phyloP scores from a whole-genome alignment of 805 yeast species.

The Blastobotrys mokoenaii region DNA sequence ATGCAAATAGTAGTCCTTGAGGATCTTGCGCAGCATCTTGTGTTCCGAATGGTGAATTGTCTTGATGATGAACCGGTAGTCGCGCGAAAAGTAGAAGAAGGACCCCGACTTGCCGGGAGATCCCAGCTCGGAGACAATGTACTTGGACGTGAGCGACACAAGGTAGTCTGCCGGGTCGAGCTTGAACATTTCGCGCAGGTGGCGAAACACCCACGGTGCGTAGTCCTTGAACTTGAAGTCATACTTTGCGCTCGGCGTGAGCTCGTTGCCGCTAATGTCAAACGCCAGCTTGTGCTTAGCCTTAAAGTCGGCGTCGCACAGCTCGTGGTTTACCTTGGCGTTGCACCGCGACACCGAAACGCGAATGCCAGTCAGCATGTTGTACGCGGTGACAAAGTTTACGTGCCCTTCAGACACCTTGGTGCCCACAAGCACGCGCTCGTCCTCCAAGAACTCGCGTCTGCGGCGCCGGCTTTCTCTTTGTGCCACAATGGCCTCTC shows the following conservation, averaged over 20 bases:
- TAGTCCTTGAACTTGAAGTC: conserved; percentile 97
- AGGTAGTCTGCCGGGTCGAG: conserved; percentile 94
- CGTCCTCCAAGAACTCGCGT: conserved; percentile 28
- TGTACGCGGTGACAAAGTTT: conserved; percentile 88
- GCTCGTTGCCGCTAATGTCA: conserved; percentile 71
- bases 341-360: conserved; percentile 85
- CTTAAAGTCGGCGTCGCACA: conserved; percentile 63
- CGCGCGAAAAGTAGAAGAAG: conserved; percentile 89
- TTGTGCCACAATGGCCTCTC: conserved; percentile 26
- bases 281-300: conserved; percentile 75
- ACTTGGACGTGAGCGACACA: conserved; percentile 85
- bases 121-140: conserved; percentile 81
- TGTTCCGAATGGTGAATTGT: conserved; percentile 94
- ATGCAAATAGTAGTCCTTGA: conserved; percentile 72
- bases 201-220: conserved; percentile 88
- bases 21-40: conserved; percentile 62
- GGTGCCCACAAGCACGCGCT: conserved; percentile 60
- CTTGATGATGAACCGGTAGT: conserved; percentile 87
- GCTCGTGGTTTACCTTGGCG: conserved; percentile 71
- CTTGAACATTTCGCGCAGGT: conserved; percentile 68
- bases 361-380: conserved; percentile 94
- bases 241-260: conserved; percentile 88
- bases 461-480: conserved; percentile 23
- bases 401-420: conserved; percentile 88
- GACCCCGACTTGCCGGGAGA: conserved; percentile 98